Evolutionary conservation across 306 rosid species (phyloP), one percentile per base, ranked within the genome.

Genomic region (Benincasa hispida): DNA sequence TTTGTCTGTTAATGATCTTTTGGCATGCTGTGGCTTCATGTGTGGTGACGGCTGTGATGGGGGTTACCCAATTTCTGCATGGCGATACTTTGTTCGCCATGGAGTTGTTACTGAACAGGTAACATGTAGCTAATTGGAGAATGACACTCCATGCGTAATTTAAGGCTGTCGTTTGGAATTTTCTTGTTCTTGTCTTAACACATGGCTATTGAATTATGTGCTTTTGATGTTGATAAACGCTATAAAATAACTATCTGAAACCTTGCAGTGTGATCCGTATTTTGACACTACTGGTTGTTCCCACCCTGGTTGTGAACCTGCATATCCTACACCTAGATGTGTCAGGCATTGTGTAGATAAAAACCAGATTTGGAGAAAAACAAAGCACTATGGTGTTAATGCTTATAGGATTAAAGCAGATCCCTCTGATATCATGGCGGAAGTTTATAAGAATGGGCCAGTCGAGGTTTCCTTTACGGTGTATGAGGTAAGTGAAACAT

Each of bases 41-140:
- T 94, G 98, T 80, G 98, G 98, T 58, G 72, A 86, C 81, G 98
- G 97, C 57, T 91, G 98, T 84, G 78, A 91, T 77, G 98, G 97
- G 48, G 97, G 98, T 22, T 82, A 85, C 79, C 97, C 97, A 51
- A 11, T 91, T 37, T 65, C 27, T 69, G 98, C 98, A 22, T 94
- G 97, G 97, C 74, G 87, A 78, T 90, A 94, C 85, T 84, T 91
- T 53, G 82, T 81, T 76, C 85, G 85, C 81, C 89, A 89, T 5
- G 98, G 98, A 79, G 97, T 94, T 80, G 97, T 94, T 79, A 94
- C 96, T 51, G 97, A 91, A 83, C 93, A 91, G 90, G 98, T 94
- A 90, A 81, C 48, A 2, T 21, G 9, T 21, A 55, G n/a, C 37
- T 69, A 15, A 25, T 69, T 42, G 22, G 35, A 68, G 75, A 70